phyloP scores from a whole-genome alignment of 1,284 basidiomycete species.

The Pseudozyma hubeiensis region DNA sequence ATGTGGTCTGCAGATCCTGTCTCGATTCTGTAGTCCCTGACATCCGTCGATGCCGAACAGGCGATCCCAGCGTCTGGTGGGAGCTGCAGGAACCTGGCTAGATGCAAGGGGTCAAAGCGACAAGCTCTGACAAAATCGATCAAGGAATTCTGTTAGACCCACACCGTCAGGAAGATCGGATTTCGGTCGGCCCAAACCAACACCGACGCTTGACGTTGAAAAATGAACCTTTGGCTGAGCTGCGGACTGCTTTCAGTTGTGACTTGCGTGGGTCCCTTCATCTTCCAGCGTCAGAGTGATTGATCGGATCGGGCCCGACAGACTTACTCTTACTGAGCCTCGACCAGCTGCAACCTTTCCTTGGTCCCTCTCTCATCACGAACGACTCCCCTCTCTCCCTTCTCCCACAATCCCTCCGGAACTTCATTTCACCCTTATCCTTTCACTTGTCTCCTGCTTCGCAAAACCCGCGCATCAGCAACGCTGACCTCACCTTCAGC shows the following conservation, averaged over 20 bases:
- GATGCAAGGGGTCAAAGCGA: background rate
- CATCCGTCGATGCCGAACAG: no score
- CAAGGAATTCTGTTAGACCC: no score
- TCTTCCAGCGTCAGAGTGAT: background rate
- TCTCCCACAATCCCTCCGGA: background rate
- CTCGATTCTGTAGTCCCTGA: background rate
- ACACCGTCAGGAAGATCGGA: no score
- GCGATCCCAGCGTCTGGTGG: background rate
- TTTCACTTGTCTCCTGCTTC: background rate
- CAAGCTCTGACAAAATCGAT: no score
- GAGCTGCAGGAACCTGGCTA: conserved; percentile 1
- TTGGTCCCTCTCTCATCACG: background rate
- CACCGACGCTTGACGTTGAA: background rate
- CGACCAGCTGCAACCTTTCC: background rate
- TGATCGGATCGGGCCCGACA: conserved; percentile 1
- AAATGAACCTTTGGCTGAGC: background rate
- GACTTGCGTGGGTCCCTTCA: no score
- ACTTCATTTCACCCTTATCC: background rate
- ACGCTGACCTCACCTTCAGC: background rate
- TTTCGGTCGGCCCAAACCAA: background rate
- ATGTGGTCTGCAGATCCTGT: background rate
- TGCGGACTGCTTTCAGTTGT: background rate
- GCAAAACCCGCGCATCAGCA: background rate
- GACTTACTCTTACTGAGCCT: background rate
- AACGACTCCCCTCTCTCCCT: background rate